Evolutionary conservation across 2,329 filamentous ascomycete species (phyloP), one percentile per base, ranked within the genome.

Genomic region (Aspergillus thermomutatus): DNA sequence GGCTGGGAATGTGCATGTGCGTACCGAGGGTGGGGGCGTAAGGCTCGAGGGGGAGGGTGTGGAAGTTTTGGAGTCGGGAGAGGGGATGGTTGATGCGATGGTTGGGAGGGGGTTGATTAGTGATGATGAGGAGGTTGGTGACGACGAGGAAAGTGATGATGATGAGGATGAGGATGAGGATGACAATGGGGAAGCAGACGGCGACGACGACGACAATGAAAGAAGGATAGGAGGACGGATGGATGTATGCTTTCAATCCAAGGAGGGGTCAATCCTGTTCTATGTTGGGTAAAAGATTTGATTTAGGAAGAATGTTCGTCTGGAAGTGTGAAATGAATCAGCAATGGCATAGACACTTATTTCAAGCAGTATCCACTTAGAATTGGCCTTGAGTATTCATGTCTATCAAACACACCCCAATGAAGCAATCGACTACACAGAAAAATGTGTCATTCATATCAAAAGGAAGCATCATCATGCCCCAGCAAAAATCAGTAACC

Each of bases 131-230:
- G 5, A 31, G 11, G 65, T 10, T 56, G 58, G 21, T 50, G 48
- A 11, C 63, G 64, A 11, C 49, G 47, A 48, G 57, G 49, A 66
- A 64, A 64, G 17, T 19, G 37, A 40, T 3, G 37, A 21, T 2
- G n/a, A 21, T 43, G n/a, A 37, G 34, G 34, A 10, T 17, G 34
- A 41, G 17, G 21, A 45, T 23, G 41, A 51, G 37, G 17, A 80
- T 56, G 45, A 67, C 49, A n/a, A 65, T 61, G 4, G 73, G 56
- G 10, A 72, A 50, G 3, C 60, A 52, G 54, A 77, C 78, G 4
- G 81, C 69, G 1, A 77, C 72, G n/a, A 73, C 70, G 50, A 79
- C 73, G 21, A 78, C 69, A 19, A 45, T 6, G 19, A 45, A 6
- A 19, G 10, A 45, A 10, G 21, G 3, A 11, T 4, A 4, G n/a